Evolutionary conservation across 2,329 filamentous ascomycete species (phyloP), one percentile per base, ranked within the genome.

Genomic region (Fusarium sp.): DNA sequence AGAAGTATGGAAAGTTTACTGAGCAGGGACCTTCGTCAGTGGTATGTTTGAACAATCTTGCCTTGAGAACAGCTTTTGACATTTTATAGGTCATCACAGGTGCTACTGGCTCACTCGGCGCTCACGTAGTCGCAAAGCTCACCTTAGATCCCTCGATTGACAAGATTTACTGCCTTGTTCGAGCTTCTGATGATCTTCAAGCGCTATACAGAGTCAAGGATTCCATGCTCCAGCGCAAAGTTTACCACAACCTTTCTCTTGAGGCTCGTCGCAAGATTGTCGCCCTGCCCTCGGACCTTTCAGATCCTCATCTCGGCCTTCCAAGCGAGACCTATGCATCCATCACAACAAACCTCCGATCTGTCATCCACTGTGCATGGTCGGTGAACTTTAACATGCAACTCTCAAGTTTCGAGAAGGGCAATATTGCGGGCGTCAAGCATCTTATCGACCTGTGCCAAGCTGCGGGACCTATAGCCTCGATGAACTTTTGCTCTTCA

Each of bases 31-130:
- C 22, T 35, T 38, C n/a, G 0, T 40, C 55, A 27, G 24, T 38
- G 10, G 35, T 36, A 8, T 3, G 20, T 44, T 22, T 44, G 6
- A 16, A 22, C 12, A 2, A 1, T 22, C 4, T 1, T 44, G 4
- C 20, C 40, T 44, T 4, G 3, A 9, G 40, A 22, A 44, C 0
- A 44, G 12, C n/a, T 44, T 22, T 12, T 44, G 12, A 44, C 12
- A 22, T 44, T 44, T 44, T 16, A 22, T 6, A 44, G 40, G 55
- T 58, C 17, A 78, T 92, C 16, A 92, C 90, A 1, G 90, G 90
- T 11, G 86, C 86, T 0, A 92, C 90, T 1, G 90, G 90, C 2
- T 88, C 87, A 17, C 82, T 92, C 0, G 90, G 90, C 9, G 86
- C 88, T 1, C 88, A 90, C 67, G 81, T 91, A 1, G 83, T 90